Evolutionary conservation across 371 early-diverging fungal species (phyloP).

Genomic region (Mortierella sp.): DNA sequence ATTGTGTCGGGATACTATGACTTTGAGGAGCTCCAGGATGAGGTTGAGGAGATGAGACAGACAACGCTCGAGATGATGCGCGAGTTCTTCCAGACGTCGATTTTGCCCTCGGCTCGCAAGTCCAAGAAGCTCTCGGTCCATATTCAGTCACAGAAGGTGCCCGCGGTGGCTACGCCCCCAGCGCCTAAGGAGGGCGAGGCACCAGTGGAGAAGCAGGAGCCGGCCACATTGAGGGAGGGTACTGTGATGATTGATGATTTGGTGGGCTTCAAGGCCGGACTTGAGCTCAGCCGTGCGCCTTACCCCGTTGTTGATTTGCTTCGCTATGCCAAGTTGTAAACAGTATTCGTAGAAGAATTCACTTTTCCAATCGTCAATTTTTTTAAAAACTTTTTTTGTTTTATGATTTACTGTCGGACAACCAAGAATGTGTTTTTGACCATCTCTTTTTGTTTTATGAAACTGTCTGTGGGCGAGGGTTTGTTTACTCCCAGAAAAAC

Average conservation of each 20-base stretch:
- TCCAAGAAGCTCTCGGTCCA: slow-evolving; percentile 80
- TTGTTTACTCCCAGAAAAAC: background rate
- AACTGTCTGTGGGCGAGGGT: background rate
- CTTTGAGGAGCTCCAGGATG: slow-evolving; percentile 78
- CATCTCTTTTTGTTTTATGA: too few species aligned
- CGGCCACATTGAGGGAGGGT: slow-evolving; percentile 56
- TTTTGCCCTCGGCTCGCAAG: slow-evolving; percentile 68
- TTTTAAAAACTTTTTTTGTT: background rate
- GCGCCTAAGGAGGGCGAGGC: slow-evolving; percentile 12
- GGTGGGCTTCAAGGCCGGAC: slow-evolving; percentile 69
- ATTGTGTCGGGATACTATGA: slow-evolving; percentile 87
- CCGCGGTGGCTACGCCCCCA: background rate
- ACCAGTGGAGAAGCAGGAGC: slow-evolving; percentile 24
- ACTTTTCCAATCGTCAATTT: background rate
- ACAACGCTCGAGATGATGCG: slow-evolving; percentile 65
- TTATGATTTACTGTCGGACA: too few species aligned
- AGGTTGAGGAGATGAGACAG: slow-evolving; percentile 68
- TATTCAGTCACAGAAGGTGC: slow-evolving; percentile 71
- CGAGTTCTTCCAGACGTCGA: slow-evolving; percentile 70
- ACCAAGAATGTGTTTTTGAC: too few species aligned
- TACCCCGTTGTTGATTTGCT: slow-evolving; percentile 61
- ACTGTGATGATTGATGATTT: slow-evolving; percentile 64
- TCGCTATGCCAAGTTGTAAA: slow-evolving; percentile 42
- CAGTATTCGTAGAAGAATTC: background rate
- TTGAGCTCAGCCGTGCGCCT: slow-evolving; percentile 70